Percentiles rank a stretch among this genome's conserved stretches.
These are phyloP conservation scores for Neurospora pannonica DNA, from an alignment of 495 filamentous ascomycete species.

Conservation along the genomic window DNA sequence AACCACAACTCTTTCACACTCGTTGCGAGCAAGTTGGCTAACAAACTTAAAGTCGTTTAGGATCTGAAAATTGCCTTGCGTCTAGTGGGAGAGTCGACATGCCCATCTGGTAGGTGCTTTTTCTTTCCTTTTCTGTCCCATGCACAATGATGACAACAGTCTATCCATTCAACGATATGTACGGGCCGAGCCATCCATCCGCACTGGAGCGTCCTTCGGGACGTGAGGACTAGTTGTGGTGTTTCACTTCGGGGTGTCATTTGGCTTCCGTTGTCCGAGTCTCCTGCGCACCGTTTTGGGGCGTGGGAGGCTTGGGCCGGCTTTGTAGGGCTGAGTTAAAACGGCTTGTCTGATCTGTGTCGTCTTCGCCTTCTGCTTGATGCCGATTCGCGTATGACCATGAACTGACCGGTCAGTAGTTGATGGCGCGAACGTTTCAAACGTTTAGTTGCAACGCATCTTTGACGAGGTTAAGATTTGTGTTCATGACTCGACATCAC, in stretches of 20 bases:
- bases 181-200: slow-evolving; percentile 67
- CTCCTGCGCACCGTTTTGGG: slow-evolving; percentile 35
- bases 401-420: neutral
- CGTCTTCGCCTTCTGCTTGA: slow-evolving; percentile 1
- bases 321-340: slow-evolving; percentile 41
- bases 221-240: slow-evolving; percentile 85
- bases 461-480: neutral
- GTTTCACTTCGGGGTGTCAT: slow-evolving; percentile 43
- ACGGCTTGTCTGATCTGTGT: slow-evolving; percentile 33
- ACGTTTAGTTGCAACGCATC: neutral
- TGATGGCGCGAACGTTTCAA: neutral
- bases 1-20: neutral
- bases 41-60: neutral
- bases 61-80: neutral
- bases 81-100: slow-evolving; percentile 7
- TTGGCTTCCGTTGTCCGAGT: slow-evolving; percentile 35
- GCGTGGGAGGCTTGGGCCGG: slow-evolving; percentile 27
- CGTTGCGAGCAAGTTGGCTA: neutral
- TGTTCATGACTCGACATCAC: neutral
- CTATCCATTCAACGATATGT: slow-evolving; percentile 98
- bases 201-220: slow-evolving; percentile 56
- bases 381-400: neutral
- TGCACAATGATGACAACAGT: slow-evolving; percentile 84
- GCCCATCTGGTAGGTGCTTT: slow-evolving; percentile 1
- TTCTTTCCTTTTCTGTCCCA: slow-evolving; percentile 2